Evolutionary conservation across 2,329 filamentous ascomycete species (phyloP), one percentile per base, ranked within the genome.

Genomic region (Diplocarpon mali): DNA sequence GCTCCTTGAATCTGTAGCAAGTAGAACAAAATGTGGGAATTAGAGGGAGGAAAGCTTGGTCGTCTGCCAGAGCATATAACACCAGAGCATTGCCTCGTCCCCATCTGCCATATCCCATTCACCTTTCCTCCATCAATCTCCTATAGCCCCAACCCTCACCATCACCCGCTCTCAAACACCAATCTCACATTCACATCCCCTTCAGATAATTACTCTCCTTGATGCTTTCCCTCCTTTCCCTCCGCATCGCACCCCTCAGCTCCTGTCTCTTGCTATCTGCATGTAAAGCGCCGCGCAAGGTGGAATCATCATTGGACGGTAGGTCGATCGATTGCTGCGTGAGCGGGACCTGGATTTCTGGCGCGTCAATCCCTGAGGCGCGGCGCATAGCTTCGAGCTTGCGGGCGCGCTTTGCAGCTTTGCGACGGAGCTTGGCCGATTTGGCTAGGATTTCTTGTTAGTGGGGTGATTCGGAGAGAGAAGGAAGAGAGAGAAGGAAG

Each of bases 171-270:
- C 9, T 17, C 17, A 35, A 24, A n/a, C 3, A 5, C 13, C 3
- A 16, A 41, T 3, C 17, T 4, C 30, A 28, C 10, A 15, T 28
- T 32, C 27, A 61, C 83, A 89, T 86, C 35, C 78, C 76, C 74
- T 83, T 85, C 66, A 92, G 75, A 73, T 88, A 92, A 68, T 92
- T 92, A 61, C 66, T 67, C 71, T 92, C 85, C 76, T 89, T 90
- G 60, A 92, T 92, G 65, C 73, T 76, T 48, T 75, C 76, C 66
- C 81, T 77, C 61, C 85, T 72, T 69, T 87, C 83, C 62, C 75
- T 75, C 59, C 85, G 75, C 83, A 88, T 80, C 29, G 78, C 79
- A 66, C 71, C 75, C 53, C 72, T 82, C 57, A 89, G 67, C 56
- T 80, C 76, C 50, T 73, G 70, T 60, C 83, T 70, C 60, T 75